Evolutionary conservation across 208 protist species (phyloP).

Genomic region (Trypanosoma cruzi): DNA sequence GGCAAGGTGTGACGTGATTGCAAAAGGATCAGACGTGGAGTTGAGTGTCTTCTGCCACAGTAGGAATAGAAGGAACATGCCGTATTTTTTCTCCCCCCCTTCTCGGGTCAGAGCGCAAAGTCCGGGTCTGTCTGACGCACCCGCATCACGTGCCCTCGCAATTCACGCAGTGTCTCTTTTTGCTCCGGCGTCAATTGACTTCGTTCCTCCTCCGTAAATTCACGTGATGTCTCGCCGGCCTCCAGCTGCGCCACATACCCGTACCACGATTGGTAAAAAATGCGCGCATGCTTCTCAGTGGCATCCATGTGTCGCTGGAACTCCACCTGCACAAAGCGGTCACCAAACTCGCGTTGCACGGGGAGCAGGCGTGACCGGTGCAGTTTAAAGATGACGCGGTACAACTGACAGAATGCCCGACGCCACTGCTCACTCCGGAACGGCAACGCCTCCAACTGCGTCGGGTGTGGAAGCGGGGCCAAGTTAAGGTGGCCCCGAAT

Average conservation of each 20-base stretch:
- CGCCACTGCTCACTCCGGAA: slow-evolving; percentile 69
- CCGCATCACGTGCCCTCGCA: slow-evolving; percentile 49
- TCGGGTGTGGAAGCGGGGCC: slow-evolving; percentile 59
- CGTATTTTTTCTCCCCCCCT: too few relatives aligned
- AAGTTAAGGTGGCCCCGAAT: slow-evolving; percentile 16
- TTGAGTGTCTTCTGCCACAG: neutral
- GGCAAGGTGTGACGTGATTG: neutral
- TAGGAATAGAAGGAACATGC: neutral
- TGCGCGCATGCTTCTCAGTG: slow-evolving; percentile 50
- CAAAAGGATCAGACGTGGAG: neutral
- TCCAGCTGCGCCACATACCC: slow-evolving; percentile 82
- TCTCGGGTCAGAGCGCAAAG: slow-evolving; percentile 18
- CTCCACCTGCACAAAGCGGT: slow-evolving; percentile 82
- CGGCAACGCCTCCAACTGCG: slow-evolving; percentile 35
- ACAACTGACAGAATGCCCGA: slow-evolving; percentile 62
- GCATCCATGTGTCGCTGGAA: slow-evolving; percentile 80
- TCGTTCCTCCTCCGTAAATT: slow-evolving; percentile 75
- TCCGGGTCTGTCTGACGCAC: slow-evolving; percentile 36
- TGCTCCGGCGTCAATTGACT: slow-evolving; percentile 76
- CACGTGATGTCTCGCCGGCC: slow-evolving; percentile 65
- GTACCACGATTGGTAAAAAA: slow-evolving; percentile 90
- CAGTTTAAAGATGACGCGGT: slow-evolving; percentile 79
- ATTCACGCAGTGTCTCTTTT: slow-evolving; percentile 66
- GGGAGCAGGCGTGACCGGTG: slow-evolving; percentile 76
- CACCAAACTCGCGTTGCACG: slow-evolving; percentile 82